Evolutionary conservation across 495 filamentous ascomycete species (phyloP), one percentile per base, ranked within the genome.

Genomic region (Bacidia rubella): DNA sequence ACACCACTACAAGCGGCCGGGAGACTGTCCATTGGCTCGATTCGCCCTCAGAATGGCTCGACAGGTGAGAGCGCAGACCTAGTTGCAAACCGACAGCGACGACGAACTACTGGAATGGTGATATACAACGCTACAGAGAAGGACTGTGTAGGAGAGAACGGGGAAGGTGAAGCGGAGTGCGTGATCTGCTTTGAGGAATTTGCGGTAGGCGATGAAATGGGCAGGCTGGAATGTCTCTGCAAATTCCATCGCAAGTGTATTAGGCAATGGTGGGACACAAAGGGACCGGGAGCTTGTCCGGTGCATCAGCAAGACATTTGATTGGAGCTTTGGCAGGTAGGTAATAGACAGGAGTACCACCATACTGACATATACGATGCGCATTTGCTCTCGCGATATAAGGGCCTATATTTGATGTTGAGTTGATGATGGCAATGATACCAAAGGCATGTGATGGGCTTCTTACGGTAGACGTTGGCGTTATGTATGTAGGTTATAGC

Each of bases 161-260:
- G 76, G 7, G 62, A 63, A 22, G 53, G 60, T 23, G 39, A 51
- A 44, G 70, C 73, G 7, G 92, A 98, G 66, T 98, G 92, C 63
- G 83, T 87, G 2, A 96, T 98, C 52, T 98, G 92, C 59, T 83
- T 98, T 57, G 93, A 95, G 65, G 93, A 98, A 59, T 97, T 94
- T 63, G 83, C 86, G 59, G 83, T 81, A 11, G 92, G 90, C 1
- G 79, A 84, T 51, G 68, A 79, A 47, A 82, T 97, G 77, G 87
- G 82, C 4, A 71, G 90, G 50, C 68, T 98, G 54, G 87, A 94
- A 68, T 98, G 93, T 65, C 68, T 94, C 54, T 98, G 92, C 66
- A 84, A 90, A 52, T 98, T 96, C 65, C 93, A 97, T 64, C 41
- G 59, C 47, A 32, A 39, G 39, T 62, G 60, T 49, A 62, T 62